Percentiles rank a stretch among this genome's conserved stretches.
Evolutionary conservation across 148 eudicot species (phyloP).

Genomic region (Camellia lanceoleosa): DNA sequence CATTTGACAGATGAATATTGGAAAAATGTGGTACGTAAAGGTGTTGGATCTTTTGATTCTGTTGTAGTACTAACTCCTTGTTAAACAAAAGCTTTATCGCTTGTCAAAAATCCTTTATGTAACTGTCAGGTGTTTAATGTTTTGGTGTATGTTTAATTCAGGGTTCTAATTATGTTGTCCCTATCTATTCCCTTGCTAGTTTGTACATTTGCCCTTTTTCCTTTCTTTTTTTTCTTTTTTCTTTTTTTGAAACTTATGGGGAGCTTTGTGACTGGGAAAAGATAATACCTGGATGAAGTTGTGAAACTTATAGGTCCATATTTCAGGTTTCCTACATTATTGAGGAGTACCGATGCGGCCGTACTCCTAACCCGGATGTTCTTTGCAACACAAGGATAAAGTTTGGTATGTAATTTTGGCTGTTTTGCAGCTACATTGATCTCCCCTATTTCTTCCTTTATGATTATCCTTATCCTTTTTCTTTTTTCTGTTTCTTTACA

Average conservation of each 20-base stretch:
- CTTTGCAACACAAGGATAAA: slow-evolving; percentile 97
- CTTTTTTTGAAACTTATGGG: too few relatives aligned
- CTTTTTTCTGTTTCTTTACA: not conserved
- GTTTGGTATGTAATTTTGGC: slow-evolving; percentile 58
- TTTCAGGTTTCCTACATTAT: slow-evolving; percentile 89
- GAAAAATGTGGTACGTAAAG: slow-evolving; percentile 79
- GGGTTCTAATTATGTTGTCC: not conserved
- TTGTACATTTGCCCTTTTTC: not conserved
- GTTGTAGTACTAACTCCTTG: not conserved
- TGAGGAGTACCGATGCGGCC: slow-evolving; percentile 86
- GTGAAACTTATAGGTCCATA: slow-evolving; percentile 24
- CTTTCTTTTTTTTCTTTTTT: too few relatives aligned
- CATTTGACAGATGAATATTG: slow-evolving; percentile 95
- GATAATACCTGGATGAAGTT: slow-evolving; percentile 20
- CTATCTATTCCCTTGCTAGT: not conserved
- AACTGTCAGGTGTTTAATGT: not conserved
- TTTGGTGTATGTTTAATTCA: not conserved
- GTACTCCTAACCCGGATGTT: slow-evolving; percentile 98
- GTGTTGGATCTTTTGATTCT: not conserved
- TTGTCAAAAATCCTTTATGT: not conserved
- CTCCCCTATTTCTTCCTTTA: not conserved
- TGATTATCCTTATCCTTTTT: not conserved
- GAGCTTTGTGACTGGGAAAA: not conserved
- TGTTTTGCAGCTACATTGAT: not conserved
- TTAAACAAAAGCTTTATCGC: not conserved